Conservation (phyloP, 2,329 filamentous ascomycete species). For the Aspergillus sp. region DNA sequence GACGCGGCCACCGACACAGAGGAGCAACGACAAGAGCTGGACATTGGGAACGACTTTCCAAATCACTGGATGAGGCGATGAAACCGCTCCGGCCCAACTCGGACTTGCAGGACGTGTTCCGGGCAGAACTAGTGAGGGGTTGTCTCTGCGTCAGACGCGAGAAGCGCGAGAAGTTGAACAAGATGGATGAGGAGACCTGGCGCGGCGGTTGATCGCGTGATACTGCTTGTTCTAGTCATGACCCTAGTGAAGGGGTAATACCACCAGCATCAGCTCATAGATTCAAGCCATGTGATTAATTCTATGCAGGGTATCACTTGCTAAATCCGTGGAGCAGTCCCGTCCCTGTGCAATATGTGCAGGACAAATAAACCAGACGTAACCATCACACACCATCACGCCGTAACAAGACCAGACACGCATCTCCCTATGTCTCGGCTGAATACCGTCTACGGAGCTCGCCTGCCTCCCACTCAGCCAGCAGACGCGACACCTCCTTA, state of each 20-base stretch:
- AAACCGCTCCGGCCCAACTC: slow-evolving; percentile 28
- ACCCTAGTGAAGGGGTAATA: neutral
- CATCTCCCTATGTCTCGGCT: neutral
- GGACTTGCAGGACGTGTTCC: slow-evolving; percentile 28
- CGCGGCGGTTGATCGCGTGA: slow-evolving; percentile 38
- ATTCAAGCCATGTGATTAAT: neutral
- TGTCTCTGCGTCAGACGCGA: slow-evolving; percentile 34
- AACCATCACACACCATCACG: too few relatives aligned
- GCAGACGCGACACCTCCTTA: slow-evolving; percentile 40
- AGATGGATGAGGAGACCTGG: slow-evolving; percentile 31
- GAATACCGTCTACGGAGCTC: slow-evolving; percentile 1
- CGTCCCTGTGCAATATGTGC: neutral
- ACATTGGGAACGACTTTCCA: slow-evolving; percentile 38
- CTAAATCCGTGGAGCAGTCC: slow-evolving; percentile 13
- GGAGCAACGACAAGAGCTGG: slow-evolving; percentile 29
- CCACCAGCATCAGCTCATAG: neutral
- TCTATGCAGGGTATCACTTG: slow-evolving; percentile 18
- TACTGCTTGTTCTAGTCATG: slow-evolving; percentile 34
- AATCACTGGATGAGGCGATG: slow-evolving; percentile 35
- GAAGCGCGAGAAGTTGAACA: slow-evolving; percentile 30
- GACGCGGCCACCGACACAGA: slow-evolving; percentile 35
- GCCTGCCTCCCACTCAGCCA: slow-evolving; percentile 33
- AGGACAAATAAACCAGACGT: too few relatives aligned
- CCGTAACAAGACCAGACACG: neutral
- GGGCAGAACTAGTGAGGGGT: slow-evolving; percentile 24